Evolutionary conservation across 345 rosid genomes (phyloP).

Genomic region (Murraya koenigii): DNA sequence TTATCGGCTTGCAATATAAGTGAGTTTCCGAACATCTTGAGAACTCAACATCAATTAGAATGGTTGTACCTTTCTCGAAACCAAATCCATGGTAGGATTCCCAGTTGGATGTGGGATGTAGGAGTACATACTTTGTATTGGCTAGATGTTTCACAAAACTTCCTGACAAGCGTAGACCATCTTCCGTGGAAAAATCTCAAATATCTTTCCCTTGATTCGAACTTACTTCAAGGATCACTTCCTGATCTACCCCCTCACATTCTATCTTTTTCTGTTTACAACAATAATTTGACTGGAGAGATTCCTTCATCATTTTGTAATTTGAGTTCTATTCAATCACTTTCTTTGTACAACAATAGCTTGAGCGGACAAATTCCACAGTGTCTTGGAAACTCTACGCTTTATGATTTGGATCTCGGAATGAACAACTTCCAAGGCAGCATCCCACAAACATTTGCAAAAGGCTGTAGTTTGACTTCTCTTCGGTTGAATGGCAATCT

Average conservation of each 20-base stretch:
- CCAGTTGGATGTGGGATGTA: background rate
- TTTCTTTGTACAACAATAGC: constrained; percentile 10
- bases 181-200: background rate
- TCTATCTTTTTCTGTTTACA: too few species aligned
- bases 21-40: background rate
- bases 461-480: background rate
- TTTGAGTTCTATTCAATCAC: background rate
- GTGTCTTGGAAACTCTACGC: too few species aligned
- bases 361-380: too few species aligned
- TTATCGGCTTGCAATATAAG: background rate
- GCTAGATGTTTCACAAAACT: background rate
- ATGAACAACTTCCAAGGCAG: background rate
- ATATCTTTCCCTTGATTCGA: background rate
- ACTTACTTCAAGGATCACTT: background rate
- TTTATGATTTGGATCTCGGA: background rate
- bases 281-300: constrained; percentile 12
- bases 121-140: background rate
- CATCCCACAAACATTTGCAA: background rate
- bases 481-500: too few species aligned
- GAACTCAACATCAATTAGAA: background rate
- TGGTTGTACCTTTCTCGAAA: background rate
- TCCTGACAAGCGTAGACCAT: background rate
- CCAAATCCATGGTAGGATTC: background rate
- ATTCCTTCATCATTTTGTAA: constrained; percentile 5
- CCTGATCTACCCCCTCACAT: background rate